A percentile compares a stretch with the other conserved stretches of the same genome.
These are phyloP conservation scores for Alternaria gansuensis DNA, from an alignment of 2,329 filamentous ascomycete genomes.

Conservation along the genomic window DNA sequence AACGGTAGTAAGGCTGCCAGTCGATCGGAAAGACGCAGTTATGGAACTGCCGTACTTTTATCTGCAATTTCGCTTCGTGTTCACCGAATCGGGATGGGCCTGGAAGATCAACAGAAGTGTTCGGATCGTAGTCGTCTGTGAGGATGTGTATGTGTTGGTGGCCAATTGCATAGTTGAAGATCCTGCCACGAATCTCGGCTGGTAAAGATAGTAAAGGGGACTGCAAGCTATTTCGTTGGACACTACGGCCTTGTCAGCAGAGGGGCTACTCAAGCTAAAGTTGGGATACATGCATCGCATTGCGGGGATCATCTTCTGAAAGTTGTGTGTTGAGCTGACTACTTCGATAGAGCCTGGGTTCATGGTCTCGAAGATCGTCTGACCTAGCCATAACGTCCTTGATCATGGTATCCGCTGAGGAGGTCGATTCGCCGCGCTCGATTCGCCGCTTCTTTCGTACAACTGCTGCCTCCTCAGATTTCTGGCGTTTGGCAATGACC, in stretches of 20 bases:
- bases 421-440: background rate
- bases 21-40: background rate
- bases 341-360: background rate
- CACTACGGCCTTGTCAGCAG: background rate
- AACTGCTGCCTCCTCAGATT: background rate
- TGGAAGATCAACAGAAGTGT: background rate
- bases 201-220: background rate
- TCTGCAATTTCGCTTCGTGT: background rate
- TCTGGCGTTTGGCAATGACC: background rate
- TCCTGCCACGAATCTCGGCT: background rate
- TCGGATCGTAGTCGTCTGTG: background rate
- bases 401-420: background rate
- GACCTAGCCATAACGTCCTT: background rate
- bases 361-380: background rate
- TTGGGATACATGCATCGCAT: background rate
- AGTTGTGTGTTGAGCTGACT: background rate
- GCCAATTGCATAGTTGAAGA: background rate
- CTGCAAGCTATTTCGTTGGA: background rate
- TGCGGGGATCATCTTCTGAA: background rate
- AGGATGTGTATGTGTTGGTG: background rate
- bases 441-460: background rate
- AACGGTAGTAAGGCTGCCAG: background rate
- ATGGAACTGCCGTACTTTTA: background rate
- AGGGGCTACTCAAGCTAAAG: background rate
- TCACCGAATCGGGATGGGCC: background rate